Evolutionary conservation across 306 rosid species (phyloP).

Genomic region (Glycyrrhiza uralensis): DNA sequence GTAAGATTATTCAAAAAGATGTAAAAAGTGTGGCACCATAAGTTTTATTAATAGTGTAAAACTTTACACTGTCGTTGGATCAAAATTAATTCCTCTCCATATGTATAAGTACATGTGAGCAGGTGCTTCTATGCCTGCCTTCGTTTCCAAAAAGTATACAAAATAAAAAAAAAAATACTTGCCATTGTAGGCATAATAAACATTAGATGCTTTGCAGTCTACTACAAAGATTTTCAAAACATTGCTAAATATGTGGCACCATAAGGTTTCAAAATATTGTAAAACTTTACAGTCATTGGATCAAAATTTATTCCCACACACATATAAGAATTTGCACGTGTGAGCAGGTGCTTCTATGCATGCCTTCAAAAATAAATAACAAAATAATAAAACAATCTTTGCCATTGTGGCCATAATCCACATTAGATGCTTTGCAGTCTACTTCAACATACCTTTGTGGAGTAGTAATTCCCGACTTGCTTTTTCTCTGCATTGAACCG

Average conservation of each 20-base stretch:
- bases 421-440: neutral
- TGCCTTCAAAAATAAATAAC: neutral
- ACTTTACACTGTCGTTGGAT: neutral
- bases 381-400: neutral
- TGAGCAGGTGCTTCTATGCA: too few species aligned
- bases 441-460: conserved; percentile 65
- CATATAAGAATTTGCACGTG: too few species aligned
- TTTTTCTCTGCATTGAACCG: conserved; percentile 95
- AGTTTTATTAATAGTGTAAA: neutral
- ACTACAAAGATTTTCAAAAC: too few species aligned
- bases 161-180: too few species aligned
- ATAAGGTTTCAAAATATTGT: too few species aligned
- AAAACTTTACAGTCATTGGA: too few species aligned
- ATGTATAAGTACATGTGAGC: neutral
- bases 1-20: neutral
- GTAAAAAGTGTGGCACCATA: neutral
- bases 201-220: too few species aligned
- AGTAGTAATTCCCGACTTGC: conserved; percentile 92
- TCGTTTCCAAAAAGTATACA: neutral
- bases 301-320: too few species aligned
- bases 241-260: too few species aligned
- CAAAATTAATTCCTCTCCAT: neutral
- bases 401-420: neutral
- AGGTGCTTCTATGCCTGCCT: neutral
- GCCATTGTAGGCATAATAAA: too few species aligned